Base-by-base conservation (phyloP, 2,329 filamentous ascomycete species). In the Phaeosphaeriaceae sp. region DNA sequence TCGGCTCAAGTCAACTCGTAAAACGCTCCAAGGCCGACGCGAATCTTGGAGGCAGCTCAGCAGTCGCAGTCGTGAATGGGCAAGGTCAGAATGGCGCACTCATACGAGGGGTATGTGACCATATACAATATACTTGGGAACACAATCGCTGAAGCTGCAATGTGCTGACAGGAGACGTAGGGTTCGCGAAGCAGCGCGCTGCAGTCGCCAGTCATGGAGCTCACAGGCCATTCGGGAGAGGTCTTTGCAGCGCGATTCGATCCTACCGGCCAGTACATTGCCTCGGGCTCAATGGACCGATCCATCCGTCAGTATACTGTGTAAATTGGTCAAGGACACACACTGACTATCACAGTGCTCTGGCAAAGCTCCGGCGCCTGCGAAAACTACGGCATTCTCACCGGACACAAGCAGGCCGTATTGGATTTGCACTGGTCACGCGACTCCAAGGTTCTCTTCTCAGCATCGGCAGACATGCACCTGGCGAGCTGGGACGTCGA, bases 391-490 rank as follows among this genome's bases (percentile, higher is more conserved):
- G 93, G 94, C 59, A 82, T 91, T 25, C 83, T 99, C 52, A 92
- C 84, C 9, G 95, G 95, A 33, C 95, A 99, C 81, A 93, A 92
- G 75, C 92, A 92, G 66, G 95, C 95, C 1, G 83, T 99, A 49
- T 83, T 98, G 24, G 95, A 98, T 78, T 82, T 99, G 47, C 93
- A 97, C 74, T 99, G 95, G 95, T 97, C 95, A 25, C 90, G 95
- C 75, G 95, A 99, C 80, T 96, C 93, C 20, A 88, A 91, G 70
- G 90, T 94, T 44, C 79, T 99, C 51, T 98, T 94, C 74, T 95
- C 94, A 7, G 93, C 93, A 46, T 97, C 93, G 33, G 93, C 95
- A 66, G 95, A 99, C 76, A 93, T 89, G 86, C 92, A 93, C 66
- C 84, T 98, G 27, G 93, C 93, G 41, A 96, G 92, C 76, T 99